phyloP scores from a whole-genome alignment of 2,329 filamentous ascomycete species.

The Mariannaea elegans region DNA sequence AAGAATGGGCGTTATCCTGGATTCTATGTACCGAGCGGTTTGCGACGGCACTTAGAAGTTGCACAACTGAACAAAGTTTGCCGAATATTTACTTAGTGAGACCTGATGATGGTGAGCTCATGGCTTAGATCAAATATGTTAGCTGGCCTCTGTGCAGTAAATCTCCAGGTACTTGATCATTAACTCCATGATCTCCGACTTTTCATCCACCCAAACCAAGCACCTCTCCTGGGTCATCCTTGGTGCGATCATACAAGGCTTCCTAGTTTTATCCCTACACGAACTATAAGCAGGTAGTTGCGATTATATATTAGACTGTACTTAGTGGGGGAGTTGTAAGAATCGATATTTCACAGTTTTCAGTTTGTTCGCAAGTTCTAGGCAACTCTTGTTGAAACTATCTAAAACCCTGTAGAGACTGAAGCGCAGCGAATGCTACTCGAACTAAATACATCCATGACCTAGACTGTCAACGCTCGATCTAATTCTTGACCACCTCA shows the following conservation, averaged over 20 bases:
- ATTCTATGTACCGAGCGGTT: slow-evolving; percentile 4
- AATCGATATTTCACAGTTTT: too few species aligned
- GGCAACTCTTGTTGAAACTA: too few species aligned
- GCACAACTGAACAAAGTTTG: too few species aligned
- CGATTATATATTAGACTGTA: too few species aligned
- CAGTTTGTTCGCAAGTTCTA: too few species aligned
- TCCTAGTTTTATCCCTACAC: too few species aligned
- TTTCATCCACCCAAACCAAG: neutral
- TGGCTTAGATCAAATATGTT: slow-evolving; percentile 5
- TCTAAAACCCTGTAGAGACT: slow-evolving; percentile 9
- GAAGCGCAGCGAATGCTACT: neutral
- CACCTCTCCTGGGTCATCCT: slow-evolving; percentile 13
- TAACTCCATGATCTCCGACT: neutral
- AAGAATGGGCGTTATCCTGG: slow-evolving; percentile 6
- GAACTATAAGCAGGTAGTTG: too few species aligned
- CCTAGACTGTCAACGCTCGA: too few species aligned
- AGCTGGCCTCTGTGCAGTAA: slow-evolving; percentile 17
- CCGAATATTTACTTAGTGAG: too few species aligned
- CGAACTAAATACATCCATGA: neutral
- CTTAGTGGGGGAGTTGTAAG: too few species aligned
- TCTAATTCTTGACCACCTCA: slow-evolving; percentile 30
- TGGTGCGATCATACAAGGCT: too few species aligned
- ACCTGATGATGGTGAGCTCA: neutral
- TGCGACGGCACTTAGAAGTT: too few species aligned
- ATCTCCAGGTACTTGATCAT: slow-evolving; percentile 16